phyloP scores from a whole-genome alignment of 106 monocot species.

The Vanilla planifolia region DNA sequence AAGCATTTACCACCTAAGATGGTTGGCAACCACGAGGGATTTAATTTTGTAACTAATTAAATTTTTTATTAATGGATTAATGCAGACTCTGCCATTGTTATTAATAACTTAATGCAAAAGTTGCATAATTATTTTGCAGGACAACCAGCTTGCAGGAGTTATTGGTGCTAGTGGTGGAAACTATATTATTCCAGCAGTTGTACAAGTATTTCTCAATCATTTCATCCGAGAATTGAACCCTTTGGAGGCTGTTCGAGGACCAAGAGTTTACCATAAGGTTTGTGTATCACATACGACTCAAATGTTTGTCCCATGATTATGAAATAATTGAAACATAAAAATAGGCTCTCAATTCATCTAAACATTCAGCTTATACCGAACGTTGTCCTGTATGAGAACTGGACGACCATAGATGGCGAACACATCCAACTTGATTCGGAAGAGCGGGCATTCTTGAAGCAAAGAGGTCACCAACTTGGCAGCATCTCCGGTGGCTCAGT shows the following conservation, averaged over 20 bases:
- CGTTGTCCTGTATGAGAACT: conserved; percentile 68
- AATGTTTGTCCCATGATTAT: no score
- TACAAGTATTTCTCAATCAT: conserved; percentile 84
- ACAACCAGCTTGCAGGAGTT: conserved; percentile 76
- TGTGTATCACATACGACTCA: no score
- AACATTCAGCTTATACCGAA: conserved; percentile 78
- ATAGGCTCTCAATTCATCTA: background rate
- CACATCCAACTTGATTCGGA: conserved; percentile 38
- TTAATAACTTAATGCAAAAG: no score
- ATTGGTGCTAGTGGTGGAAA: conserved; percentile 77
- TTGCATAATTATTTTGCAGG: no score
- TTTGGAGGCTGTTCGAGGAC: conserved; percentile 57
- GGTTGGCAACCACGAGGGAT: no score
- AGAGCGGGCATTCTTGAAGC: conserved; percentile 40
- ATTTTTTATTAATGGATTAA: no score
- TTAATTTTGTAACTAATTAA: no score
- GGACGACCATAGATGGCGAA: conserved; percentile 61
- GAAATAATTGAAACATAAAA: background rate
- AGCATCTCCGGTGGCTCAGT: conserved; percentile 33
- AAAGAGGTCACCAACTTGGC: conserved; percentile 49
- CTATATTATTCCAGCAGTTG: conserved; percentile 64
- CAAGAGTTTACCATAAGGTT: conserved; percentile 83
- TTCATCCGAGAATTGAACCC: conserved; percentile 68
- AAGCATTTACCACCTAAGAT: no score
- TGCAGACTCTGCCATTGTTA: no score